Percentiles rank a stretch among this genome's conserved stretches.
Conservation (phyloP, 306 rosid genomes). For the Arachis stenosperma region DNA sequence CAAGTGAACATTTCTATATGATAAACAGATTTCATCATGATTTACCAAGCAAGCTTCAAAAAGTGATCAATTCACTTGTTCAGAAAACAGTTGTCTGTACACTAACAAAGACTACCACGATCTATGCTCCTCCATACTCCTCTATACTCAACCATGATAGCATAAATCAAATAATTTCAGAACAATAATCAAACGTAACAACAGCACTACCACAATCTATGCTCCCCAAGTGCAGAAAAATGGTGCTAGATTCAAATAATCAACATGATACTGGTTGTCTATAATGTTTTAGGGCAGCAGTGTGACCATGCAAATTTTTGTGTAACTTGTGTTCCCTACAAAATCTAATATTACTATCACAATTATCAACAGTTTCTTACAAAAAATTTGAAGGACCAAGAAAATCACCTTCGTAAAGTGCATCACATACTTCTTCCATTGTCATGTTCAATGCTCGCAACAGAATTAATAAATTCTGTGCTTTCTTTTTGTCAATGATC, state of each 20-base stretch:
- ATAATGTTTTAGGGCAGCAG: background rate
- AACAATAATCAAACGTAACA: slow-evolving; percentile 11
- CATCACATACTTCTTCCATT: slow-evolving; percentile 88
- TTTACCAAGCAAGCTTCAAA: slow-evolving; percentile 21
- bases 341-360: slow-evolving; percentile 20
- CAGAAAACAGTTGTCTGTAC: background rate
- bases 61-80: slow-evolving; percentile 8
- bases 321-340: slow-evolving; percentile 12
- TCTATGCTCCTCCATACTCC: slow-evolving; percentile 20
- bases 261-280: slow-evolving; percentile 3
- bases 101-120: slow-evolving; percentile 13
- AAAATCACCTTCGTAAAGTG: slow-evolving; percentile 78
- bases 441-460: slow-evolving; percentile 88
- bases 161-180: slow-evolving; percentile 7
- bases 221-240: slow-evolving; percentile 14
- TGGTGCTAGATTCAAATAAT: slow-evolving; percentile 22
- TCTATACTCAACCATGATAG: background rate
- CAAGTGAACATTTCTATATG: slow-evolving; percentile 19
- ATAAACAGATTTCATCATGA: slow-evolving; percentile 10
- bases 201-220: slow-evolving; percentile 2
- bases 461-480: slow-evolving; percentile 85
- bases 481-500: slow-evolving; percentile 74
- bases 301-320: background rate
- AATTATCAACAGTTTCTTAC: slow-evolving; percentile 19
- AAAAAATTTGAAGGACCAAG: slow-evolving; percentile 22